Base-by-base conservation (phyloP, 805 yeast genomes). In the Yarrowia phangngaensis region DNA sequence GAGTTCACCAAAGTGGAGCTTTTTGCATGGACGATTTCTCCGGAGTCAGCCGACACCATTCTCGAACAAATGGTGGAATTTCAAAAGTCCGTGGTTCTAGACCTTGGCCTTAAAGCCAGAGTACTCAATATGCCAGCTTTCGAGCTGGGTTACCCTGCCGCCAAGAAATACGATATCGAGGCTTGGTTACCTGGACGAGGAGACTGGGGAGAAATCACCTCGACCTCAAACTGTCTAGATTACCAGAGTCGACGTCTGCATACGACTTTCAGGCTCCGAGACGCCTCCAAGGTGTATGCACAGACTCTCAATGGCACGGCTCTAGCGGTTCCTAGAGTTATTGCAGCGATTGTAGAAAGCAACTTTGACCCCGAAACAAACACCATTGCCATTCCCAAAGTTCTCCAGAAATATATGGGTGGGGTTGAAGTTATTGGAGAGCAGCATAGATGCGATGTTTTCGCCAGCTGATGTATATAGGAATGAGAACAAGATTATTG, bases 111-210 rank as follows among this genome's bases (percentile, higher is more conserved):
- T 3, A 72, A 78, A 15, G 94, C 95, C 2, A 78, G 87, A 54
- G 84, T 90, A 17, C 68, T 92, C 20, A 78, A 84, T 53, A 87
- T 92, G 88, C 97, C 97, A 0, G 79, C 82, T 19, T 78, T 83
- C 54, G 98, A 92, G 62, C 68, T 92, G 46, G 98, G 98, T 0
- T 82, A 95, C 0, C 95, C 98, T 1, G 97, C 97, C 0, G 78
- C 73, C 64, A 81, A 84, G 60, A 92, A 92, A 63, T 86, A 80
- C 61, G 98, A 92, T 58, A 85, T 89, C 51, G 98, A 92, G 65
- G 95, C 89, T 0, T 86, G 95, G 88, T 90, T 92, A 97, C 97
- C 97, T 0, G 97, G 97, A 2, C 76, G 96, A 58, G 89, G 86
- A 1, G 63, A 68, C 2, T 90, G 95, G 86, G 98, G 98, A 4